Evolutionary conservation across 441 rosid genomes (phyloP), one percentile per base, ranked within the genome.

Genomic region (Corymbia citriodora): DNA sequence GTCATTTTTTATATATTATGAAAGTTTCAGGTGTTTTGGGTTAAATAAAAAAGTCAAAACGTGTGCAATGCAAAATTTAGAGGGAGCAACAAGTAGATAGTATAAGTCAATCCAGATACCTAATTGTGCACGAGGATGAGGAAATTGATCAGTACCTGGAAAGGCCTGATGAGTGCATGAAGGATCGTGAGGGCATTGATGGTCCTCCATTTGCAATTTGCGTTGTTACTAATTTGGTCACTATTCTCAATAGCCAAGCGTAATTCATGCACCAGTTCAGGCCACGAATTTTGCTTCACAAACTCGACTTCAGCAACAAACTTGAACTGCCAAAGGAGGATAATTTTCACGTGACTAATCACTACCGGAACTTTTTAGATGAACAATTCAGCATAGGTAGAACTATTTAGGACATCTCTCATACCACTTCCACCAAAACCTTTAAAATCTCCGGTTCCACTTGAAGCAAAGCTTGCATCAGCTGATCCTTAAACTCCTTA

Each of bases 401-500:
- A 79, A 45, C 85, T 45, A 23, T 45, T 31, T 5, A 36, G 57
- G 61, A 63, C 55, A 63, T 82, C 55, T n/a, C 33, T 10, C 93
- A 11, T 95, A 97, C 99, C 94, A 93, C 94, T 94, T 96, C 99
- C 89, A 96, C 95, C 92, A 97, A 91, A 88, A 96, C 95, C 95
- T 96, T 97, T 36, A 97, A 93, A 91, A 97, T 92, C 13, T 94
- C 90, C 52, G 93, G 92, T 79, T 96, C 98, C 19, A 93, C 96
- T 87, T 90, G 93, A 89, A 97, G 96, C 92, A 95, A 92, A 89
- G 94, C 95, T 90, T n/a, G 92, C 93, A 97, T 88, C n/a, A 97
- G 96, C 92, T 94, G 95, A 91, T 94, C 95, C 94, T 95, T 96
- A 93, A 97, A 96, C 94, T 96, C 98, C 92, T 93, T 94, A 91